A percentile compares a stretch with the other conserved stretches of the same genome.
phyloP scores from a whole-genome alignment of 2,329 filamentous ascomycete genomes.

The Monosporascus sp. region DNA sequence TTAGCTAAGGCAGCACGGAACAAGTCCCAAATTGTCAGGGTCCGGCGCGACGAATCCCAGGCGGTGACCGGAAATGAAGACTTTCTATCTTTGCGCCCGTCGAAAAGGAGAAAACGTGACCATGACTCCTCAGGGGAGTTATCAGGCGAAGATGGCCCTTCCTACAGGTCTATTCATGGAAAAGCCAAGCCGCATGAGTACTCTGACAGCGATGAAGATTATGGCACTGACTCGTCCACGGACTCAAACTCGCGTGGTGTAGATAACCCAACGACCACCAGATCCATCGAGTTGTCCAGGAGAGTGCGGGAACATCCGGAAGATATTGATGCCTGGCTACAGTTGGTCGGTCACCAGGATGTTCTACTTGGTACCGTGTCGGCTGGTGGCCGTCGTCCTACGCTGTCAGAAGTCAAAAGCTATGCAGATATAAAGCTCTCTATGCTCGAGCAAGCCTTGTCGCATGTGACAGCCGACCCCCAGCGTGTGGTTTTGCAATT shows the following conservation, averaged over 20 bases:
- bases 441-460: slow-evolving; percentile 73
- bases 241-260: slow-evolving; percentile 25
- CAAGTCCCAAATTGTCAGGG: slow-evolving; percentile 35
- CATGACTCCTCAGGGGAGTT: slow-evolving; percentile 29
- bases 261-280: slow-evolving; percentile 45
- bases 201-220: slow-evolving; percentile 46
- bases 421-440: slow-evolving; percentile 76
- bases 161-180: slow-evolving; percentile 62
- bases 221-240: slow-evolving; percentile 40
- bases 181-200: slow-evolving; percentile 49
- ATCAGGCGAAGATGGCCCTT: slow-evolving; percentile 43
- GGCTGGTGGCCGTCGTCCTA: slow-evolving; percentile 40
- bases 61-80: slow-evolving; percentile 31
- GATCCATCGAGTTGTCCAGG: slow-evolving; percentile 57
- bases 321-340: slow-evolving; percentile 69
- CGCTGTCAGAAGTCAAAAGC: slow-evolving; percentile 59
- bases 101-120: slow-evolving; percentile 38
- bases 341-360: slow-evolving; percentile 75
- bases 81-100: slow-evolving; percentile 42
- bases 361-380: slow-evolving; percentile 51
- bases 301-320: slow-evolving; percentile 60
- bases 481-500: slow-evolving; percentile 59
- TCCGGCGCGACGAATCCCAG: slow-evolving; percentile 28
- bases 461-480: slow-evolving; percentile 41
- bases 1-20: slow-evolving; percentile 36